phyloP scores from a whole-genome alignment of 139 green algal genomes.

The Raphidocelis subcapitata region DNA sequence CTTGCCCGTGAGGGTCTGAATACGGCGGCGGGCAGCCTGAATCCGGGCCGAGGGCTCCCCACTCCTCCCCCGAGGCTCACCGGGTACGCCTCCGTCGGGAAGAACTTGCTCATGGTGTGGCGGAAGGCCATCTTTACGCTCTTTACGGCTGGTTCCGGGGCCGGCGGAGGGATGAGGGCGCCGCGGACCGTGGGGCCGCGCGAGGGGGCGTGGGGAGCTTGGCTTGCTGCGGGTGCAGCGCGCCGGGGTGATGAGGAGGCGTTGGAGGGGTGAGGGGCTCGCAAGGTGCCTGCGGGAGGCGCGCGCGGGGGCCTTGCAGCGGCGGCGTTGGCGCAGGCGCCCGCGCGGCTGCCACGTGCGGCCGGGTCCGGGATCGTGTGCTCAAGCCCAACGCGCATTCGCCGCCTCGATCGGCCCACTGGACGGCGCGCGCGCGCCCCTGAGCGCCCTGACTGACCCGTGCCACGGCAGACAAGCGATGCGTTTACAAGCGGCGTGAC shows the following conservation, averaged over 20 bases:
- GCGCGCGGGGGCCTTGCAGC: not conserved
- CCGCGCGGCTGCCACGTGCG: no score
- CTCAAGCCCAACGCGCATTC: no score
- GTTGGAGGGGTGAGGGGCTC: not conserved
- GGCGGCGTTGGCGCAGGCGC: no score
- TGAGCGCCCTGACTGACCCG: no score
- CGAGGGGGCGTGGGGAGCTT: not conserved
- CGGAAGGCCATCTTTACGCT: not conserved
- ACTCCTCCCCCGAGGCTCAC: not conserved
- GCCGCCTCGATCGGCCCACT: no score
- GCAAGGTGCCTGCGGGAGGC: not conserved
- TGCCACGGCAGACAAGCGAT: no score
- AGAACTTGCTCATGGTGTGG: constrained; percentile 22
- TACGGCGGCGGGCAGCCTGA: not conserved
- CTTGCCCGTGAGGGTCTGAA: not conserved
- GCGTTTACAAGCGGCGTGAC: no score
- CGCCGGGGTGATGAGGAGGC: not conserved
- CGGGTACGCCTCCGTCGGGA: constrained; percentile 20
- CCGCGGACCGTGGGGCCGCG: not conserved
- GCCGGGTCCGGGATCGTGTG: no score
- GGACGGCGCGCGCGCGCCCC: no score
- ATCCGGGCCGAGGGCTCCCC: not conserved
- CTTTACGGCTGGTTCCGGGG: not conserved
- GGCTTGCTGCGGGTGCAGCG: not conserved
- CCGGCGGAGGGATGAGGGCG: not conserved